Base-by-base conservation (phyloP, 208 protist genomes). In the Novymonas esmeraldas region DNA sequence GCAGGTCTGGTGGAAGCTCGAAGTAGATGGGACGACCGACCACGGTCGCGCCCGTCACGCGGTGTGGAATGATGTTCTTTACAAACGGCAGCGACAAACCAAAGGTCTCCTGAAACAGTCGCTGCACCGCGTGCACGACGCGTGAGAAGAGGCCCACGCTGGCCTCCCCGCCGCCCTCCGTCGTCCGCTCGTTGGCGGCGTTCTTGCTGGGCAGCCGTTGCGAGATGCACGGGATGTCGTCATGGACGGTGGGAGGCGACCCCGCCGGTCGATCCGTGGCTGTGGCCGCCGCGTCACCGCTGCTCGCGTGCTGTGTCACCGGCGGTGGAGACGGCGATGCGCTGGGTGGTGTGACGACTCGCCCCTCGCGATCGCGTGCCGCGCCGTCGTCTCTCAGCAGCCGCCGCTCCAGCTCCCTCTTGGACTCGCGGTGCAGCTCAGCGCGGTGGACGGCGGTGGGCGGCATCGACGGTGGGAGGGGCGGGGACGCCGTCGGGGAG, bases 11-110 rank as follows among this genome's bases (percentile, higher is more conserved):
- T 3, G 76, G 76, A 16, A 81, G 60, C 44, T 73, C 55, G 49
- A 81, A 77, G 61, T 68, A 81, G 28, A 90, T 79, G 13, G 81
- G 78, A 0, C 62, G 42, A n/a, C 84, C 81, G 28, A 90, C 68
- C n/a, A 90, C 81, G 6, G 71, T 79, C 6, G 75, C 81, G 6
- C 71, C 63, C 3, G 68, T 62, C 31, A 73, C 64, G 22, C 76
- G 63, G 64, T 58, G 65, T 4, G 84, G 84, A 3, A 87, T 56
- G 22, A 87, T 39, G 52, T 90, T 84, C 33, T 58, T 81, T 45
- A 90, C 60, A 20, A 90, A 44, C 4, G 75, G 84, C 18, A 87
- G 70, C 18, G 84, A 87, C 24, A 88, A 62, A 56, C 84, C 80
- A 44, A 86, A 78, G 2, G 80, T 73, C 5, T 70, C 51, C 50